These are phyloP conservation scores for Kazachstania africana DNA, from an alignment of 805 yeast genomes.

Conservation along the genomic window DNA sequence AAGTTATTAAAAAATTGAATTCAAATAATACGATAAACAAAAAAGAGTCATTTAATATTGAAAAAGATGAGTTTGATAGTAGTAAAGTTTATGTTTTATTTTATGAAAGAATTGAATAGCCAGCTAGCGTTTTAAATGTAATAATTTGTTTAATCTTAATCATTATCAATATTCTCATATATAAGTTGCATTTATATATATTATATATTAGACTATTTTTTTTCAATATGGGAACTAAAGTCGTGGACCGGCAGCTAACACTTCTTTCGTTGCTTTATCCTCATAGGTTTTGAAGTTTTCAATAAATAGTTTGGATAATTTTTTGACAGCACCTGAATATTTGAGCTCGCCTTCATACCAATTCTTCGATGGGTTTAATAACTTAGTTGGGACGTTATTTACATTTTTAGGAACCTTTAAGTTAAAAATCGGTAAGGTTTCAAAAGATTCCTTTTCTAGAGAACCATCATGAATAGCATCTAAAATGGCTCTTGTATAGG, in stretches of 20 bases:
- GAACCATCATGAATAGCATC: slow-evolving; percentile 92
- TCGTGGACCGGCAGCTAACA: slow-evolving; percentile 84
- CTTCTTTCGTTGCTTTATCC: slow-evolving; percentile 73
- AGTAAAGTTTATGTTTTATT: neutral
- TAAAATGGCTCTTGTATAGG: slow-evolving; percentile 92
- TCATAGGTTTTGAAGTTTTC: slow-evolving; percentile 82
- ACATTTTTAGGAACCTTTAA: slow-evolving; percentile 75
- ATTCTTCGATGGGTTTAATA: slow-evolving; percentile 76
- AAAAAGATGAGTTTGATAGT: neutral
- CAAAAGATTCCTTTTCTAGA: slow-evolving; percentile 68
- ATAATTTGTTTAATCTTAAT: no score
- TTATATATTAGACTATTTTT: no score
- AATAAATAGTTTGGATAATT: slow-evolving; percentile 65
- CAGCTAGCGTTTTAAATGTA: no score
- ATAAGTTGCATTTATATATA: neutral
- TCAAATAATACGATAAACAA: no score
- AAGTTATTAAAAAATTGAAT: slow-evolving; percentile 31
- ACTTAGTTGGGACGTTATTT: slow-evolving; percentile 63
- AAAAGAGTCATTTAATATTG: slow-evolving; percentile 6
- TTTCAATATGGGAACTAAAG: no score
- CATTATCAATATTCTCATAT: no score
- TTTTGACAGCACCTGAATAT: slow-evolving; percentile 42
- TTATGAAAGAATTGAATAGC: neutral
- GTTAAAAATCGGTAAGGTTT: slow-evolving; percentile 76
- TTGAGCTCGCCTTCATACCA: slow-evolving; percentile 55